Evolutionary conservation across 345 rosid genomes (phyloP), one percentile per base, ranked within the genome.

Genomic region (Trapa bicornis): DNA sequence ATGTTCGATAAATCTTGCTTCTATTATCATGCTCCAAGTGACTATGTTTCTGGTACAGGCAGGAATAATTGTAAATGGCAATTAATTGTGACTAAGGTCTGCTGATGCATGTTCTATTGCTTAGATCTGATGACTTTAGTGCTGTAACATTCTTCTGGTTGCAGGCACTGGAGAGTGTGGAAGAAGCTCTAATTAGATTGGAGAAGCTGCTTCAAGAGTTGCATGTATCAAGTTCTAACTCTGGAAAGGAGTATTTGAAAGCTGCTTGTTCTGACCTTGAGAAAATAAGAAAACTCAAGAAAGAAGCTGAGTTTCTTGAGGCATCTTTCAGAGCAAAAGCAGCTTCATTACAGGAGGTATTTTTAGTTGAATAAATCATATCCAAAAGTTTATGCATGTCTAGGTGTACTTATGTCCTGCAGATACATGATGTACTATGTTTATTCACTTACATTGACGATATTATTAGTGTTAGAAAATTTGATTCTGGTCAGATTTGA

Each of bases 211-310:
- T 87, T 69, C 87, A 87, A 73, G 83, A 86, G 80, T 77, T 87
- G 79, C 86, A 85, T 70, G 80, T 85, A 65, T 84, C 96, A 67
- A 86, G 87, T 75, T 84, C 97, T 65, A 75, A 72, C 71, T 82
- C 92, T 70, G 91, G 96, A 76, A 94, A 87, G 75, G 96, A 91
- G 78, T 86, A 91, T 75, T 66, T 94, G 75, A 80, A 89, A 80
- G 96, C 95, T 61, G 99, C 99, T 69, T 89, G 97, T 80, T 91
- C 91, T 72, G 96, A 94, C 81, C 96, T 94, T 67, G 96, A 89
- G 80, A 94, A 82, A 70, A 89, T 94, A 74, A 82, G 99, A 81
- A 94, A 87, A 82, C 96, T 94, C 37, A 94, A 91, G 85, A 91
- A 89, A 78, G 99, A 94, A 85, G 95, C 97, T 73, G 99, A 87